phyloP scores from a whole-genome alignment of 2,329 filamentous ascomycete genomes.

The Zymoseptoria brevis region DNA sequence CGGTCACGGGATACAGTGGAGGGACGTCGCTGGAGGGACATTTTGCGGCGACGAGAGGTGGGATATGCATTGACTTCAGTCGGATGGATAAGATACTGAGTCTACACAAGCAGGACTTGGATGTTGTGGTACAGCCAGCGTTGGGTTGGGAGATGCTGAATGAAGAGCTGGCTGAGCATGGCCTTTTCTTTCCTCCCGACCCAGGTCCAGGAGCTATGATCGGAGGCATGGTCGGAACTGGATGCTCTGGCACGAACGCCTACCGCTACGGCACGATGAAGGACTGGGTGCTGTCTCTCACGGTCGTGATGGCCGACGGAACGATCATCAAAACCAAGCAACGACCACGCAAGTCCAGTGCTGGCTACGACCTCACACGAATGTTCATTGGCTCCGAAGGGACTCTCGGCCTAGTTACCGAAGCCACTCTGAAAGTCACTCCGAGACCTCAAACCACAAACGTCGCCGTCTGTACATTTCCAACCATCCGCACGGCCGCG shows the following conservation, averaged over 20 bases:
- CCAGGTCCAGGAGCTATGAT: constrained; percentile 89
- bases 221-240: constrained; percentile 76
- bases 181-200: constrained; percentile 86
- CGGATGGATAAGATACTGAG: constrained; percentile 75
- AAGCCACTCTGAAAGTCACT: constrained; percentile 80
- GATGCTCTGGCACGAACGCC: constrained; percentile 74
- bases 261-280: constrained; percentile 93
- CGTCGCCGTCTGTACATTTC: constrained; percentile 66
- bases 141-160: constrained; percentile 84
- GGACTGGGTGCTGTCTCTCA: constrained; percentile 82
- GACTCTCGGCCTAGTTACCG: constrained; percentile 82
- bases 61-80: constrained; percentile 77
- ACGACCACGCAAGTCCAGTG: constrained; percentile 78
- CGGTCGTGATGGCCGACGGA: constrained; percentile 82
- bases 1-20: constrained; percentile 78
- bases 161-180: constrained; percentile 61
- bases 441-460: constrained; percentile 70
- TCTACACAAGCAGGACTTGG: constrained; percentile 61
- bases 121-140: constrained; percentile 54
- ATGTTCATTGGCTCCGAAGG: constrained; percentile 88
- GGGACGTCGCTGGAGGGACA: constrained; percentile 87
- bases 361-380: constrained; percentile 84
- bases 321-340: constrained; percentile 85
- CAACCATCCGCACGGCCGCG: constrained; percentile 61
- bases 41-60: constrained; percentile 72